Conservation (phyloP, 2,329 filamentous ascomycete species). For the Diaporthe amygdali region DNA sequence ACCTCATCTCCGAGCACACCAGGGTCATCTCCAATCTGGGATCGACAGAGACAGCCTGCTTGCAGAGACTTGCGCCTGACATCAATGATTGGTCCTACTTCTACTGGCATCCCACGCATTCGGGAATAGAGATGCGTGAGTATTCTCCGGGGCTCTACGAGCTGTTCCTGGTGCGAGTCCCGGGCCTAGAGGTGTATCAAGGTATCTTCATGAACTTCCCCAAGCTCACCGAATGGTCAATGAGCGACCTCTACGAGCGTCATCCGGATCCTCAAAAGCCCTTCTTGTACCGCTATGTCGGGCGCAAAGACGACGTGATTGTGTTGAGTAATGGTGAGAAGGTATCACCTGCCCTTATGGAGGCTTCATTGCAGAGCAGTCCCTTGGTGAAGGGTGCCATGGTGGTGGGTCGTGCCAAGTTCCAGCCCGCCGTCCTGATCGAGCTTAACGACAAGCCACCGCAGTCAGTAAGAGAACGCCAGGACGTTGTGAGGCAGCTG, state of each 20-base stretch:
- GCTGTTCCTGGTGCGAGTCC: neutral
- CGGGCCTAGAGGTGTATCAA: neutral
- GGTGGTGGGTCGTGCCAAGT: neutral
- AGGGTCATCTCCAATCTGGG: neutral
- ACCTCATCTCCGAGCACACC: neutral
- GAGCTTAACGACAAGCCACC: neutral
- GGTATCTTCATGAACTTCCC: neutral
- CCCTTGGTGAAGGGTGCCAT: neutral
- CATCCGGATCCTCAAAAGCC: neutral
- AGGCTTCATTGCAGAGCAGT: neutral
- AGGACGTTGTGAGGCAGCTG: neutral
- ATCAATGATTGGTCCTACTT: neutral
- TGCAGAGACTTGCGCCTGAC: neutral
- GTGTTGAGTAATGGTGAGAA: slow-evolving; percentile 6
- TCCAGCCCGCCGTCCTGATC: slow-evolving; percentile 4
- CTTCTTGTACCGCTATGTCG: slow-evolving; percentile 27
- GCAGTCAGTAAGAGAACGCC: neutral
- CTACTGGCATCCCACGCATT: neutral
- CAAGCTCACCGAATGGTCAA: neutral
- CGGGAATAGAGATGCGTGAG: neutral
- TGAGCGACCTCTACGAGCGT: neutral
- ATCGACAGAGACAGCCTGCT: neutral
- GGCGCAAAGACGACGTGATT: slow-evolving; percentile 28
- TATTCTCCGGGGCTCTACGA: neutral
- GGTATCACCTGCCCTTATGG: neutral